Evolutionary conservation across 2,329 filamentous ascomycete genomes (phyloP), one percentile per base, ranked within the genome.

Genomic region (Colletotrichum shisoi): DNA sequence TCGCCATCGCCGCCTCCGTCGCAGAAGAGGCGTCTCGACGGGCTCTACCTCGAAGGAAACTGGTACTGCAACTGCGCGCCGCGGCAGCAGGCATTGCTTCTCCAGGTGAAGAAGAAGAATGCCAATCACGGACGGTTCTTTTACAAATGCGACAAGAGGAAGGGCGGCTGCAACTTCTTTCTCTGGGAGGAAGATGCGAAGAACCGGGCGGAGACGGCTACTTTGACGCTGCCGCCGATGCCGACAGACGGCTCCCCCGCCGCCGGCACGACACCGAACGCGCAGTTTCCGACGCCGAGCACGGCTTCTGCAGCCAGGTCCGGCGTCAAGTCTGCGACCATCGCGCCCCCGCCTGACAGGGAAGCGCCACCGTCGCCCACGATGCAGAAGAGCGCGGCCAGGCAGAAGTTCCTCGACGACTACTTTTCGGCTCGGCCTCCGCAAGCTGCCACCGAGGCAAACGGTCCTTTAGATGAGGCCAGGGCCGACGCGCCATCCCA

Each of bases 61-160:
- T 80, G 78, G 77, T 78, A 73, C 74, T 80, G 80, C 71, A 80
- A 83, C 68, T 83, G 81, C 64, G 73, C 75, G 27, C 81, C 80
- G 27, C 80, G 78, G 15, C 72, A 73, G 31, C 73, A 71, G 31
- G 80, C 81, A 7, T 70, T 71, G 11, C 73, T 75, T 42, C 73
- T 75, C n/a, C 74, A 76, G 57, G 78, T 79, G 37, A 78, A 75
- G 57, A 82, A 80, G 63, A 70, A 77, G 3, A 73, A 73, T 1
- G 70, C 68, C 27, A 83, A 82, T 71, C 74, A 77, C 51, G 81
- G 81, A 27, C 77, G 74, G 57, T 75, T 73, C 57, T 84, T 82
- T 71, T 83, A 78, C 73, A 76, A 74, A 11, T 84, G 82, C 71
- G 64, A 71, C n/a, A 71, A 72, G 8, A 73, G 74, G 7, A 53